These are phyloP conservation scores for Plasmodium gonderi DNA, from an alignment of 169 alveolate species.

Conservation along the genomic window DNA sequence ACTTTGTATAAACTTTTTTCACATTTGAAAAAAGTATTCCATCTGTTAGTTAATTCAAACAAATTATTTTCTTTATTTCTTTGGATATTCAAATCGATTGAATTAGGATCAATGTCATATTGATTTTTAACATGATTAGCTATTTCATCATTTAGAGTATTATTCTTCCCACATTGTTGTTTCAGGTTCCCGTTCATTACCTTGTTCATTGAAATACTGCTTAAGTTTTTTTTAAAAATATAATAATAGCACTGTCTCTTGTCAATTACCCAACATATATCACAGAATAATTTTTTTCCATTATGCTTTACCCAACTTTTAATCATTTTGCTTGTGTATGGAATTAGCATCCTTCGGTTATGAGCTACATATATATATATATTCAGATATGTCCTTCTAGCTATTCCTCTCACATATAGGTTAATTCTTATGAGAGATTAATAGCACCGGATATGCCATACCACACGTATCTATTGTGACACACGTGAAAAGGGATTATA, in stretches of 20 bases:
- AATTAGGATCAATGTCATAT: constrained; percentile 14
- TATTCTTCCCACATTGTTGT: background rate
- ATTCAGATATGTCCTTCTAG: background rate
- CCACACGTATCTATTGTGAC: too few species aligned
- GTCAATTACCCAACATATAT: background rate
- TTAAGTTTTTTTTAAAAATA: background rate
- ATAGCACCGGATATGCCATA: too few species aligned
- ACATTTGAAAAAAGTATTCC: constrained; percentile 51
- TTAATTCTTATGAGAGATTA: too few species aligned
- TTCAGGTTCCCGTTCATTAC: background rate
- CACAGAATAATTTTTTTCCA: background rate
- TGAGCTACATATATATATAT: background rate
- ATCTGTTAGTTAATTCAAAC: constrained; percentile 10
- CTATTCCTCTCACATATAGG: too few species aligned
- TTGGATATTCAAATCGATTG: constrained; percentile 2
- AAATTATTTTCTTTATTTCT: background rate
- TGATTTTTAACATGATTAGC: background rate
- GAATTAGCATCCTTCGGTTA: background rate
- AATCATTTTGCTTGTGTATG: background rate
- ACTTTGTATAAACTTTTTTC: constrained; percentile 48
- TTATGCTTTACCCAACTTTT: background rate
- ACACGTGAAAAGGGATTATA: too few species aligned
- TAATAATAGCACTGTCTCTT: background rate
- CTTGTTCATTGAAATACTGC: background rate
- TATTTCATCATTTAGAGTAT: background rate